Percentiles rank a stretch among this genome's conserved stretches.
Evolutionary conservation across 345 rosid genomes (phyloP).

Genomic region (Geranium rotundifolium): DNA sequence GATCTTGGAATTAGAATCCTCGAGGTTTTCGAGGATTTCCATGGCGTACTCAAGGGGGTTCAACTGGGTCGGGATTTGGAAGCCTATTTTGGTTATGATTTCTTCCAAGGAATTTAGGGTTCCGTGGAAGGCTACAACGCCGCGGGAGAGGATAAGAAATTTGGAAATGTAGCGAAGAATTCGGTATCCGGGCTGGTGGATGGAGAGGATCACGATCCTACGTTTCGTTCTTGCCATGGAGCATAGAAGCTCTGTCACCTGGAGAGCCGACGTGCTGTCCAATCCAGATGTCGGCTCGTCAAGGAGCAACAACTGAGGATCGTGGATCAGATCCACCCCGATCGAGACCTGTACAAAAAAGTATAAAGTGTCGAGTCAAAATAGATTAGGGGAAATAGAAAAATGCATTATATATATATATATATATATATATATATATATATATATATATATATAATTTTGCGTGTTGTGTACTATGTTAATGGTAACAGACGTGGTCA

Average conservation of each 20-base stretch:
- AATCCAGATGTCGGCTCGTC: conserved; percentile 94
- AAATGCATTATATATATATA: no score
- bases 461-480: no score
- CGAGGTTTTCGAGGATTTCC: conserved; percentile 54
- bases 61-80: conserved; percentile 53
- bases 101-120: conserved; percentile 52
- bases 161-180: conserved; percentile 60
- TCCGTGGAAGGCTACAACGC: conserved; percentile 46
- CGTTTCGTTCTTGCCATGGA: conserved; percentile 48
- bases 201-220: conserved; percentile 54
- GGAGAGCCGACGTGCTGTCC: conserved; percentile 70
- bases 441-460: no score
- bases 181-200: conserved; percentile 66
- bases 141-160: conserved; percentile 45
- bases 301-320: conserved; percentile 61
- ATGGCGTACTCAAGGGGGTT: conserved; percentile 71
- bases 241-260: conserved; percentile 72
- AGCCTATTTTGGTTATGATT: conserved; percentile 43
- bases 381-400: no score
- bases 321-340: conserved; percentile 76
- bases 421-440: no score
- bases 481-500: no score
- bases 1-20: conserved; percentile 20
- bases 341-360: conserved; percentile 33
- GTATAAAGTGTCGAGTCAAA: no score